Conservation (phyloP, 441 rosid species). For the Melianthus villosus region DNA sequence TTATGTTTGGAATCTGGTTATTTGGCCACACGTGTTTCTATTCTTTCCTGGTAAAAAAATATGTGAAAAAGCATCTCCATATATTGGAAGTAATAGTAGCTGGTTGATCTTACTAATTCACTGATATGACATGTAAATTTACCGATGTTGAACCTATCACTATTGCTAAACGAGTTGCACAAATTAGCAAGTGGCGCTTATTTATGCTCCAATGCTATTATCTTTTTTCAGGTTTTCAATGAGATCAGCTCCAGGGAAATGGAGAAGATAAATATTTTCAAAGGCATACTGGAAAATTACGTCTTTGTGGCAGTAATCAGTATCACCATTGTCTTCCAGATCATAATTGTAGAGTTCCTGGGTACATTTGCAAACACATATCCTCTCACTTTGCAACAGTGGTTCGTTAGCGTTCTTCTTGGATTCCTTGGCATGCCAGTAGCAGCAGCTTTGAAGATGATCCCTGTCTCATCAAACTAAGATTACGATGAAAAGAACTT, state of each 20-base stretch:
- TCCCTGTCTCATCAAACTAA: conserved; percentile 29
- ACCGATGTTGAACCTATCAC: background rate
- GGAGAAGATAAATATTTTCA: conserved; percentile 35
- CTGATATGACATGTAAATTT: background rate
- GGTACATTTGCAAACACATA: conserved; percentile 33
- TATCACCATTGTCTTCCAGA: conserved; percentile 28
- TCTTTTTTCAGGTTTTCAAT: conserved; percentile 29
- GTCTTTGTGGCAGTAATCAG: conserved; percentile 25
- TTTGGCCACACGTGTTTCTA: too few relatives aligned
- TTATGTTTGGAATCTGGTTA: background rate
- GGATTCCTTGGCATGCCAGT: conserved; percentile 74
- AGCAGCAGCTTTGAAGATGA: conserved; percentile 45
- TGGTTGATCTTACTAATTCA: too few relatives aligned
- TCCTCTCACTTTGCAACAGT: conserved; percentile 28
- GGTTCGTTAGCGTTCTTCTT: conserved; percentile 24
- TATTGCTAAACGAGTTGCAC: background rate
- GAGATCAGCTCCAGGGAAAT: conserved; percentile 43
- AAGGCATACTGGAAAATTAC: conserved; percentile 29
- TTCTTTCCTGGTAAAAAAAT: too few relatives aligned
- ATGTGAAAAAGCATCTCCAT: too few relatives aligned
- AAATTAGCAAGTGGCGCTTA: background rate
- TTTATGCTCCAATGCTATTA: background rate
- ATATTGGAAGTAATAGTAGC: too few relatives aligned
- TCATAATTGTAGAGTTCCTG: conserved; percentile 24
- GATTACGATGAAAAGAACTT: background rate